phyloP scores from a whole-genome alignment of 345 rosid genomes.

The Salix viminalis region DNA sequence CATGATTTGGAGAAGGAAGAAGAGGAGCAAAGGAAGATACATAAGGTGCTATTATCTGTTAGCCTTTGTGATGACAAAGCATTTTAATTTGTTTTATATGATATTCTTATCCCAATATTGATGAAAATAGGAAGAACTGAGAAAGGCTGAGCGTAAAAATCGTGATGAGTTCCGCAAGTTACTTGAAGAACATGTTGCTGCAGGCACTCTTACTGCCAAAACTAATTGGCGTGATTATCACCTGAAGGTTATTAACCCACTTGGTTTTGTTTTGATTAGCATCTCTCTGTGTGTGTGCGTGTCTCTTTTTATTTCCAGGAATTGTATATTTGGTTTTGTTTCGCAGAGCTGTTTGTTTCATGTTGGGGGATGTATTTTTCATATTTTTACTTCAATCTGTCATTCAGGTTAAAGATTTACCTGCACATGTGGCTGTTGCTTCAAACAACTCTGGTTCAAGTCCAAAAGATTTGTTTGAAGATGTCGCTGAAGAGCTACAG shows the following conservation, averaged over 20 bases:
- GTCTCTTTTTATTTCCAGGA: not conserved
- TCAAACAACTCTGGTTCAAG: slow-evolving; percentile 86
- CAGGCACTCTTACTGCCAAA: slow-evolving; percentile 72
- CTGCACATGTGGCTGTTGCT: slow-evolving; percentile 60
- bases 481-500: slow-evolving; percentile 73
- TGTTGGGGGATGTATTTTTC: slow-evolving; percentile 9
- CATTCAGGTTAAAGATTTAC: slow-evolving; percentile 69
- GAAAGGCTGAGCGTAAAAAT: slow-evolving; percentile 87
- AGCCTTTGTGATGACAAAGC: not conserved
- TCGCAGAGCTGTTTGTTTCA: slow-evolving; percentile 1
- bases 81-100: not conserved
- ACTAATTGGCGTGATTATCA: slow-evolving; percentile 83
- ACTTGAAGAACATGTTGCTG: slow-evolving; percentile 73
- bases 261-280: not conserved
- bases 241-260: slow-evolving; percentile 45
- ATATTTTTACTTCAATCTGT: slow-evolving; percentile 5
- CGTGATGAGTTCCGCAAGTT: slow-evolving; percentile 90
- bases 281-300: not conserved
- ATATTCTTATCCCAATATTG: slow-evolving; percentile 15
- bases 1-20: slow-evolving; percentile 84
- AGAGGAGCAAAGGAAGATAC: slow-evolving; percentile 84
- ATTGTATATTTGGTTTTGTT: slow-evolving; percentile 2
- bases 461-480: slow-evolving; percentile 89
- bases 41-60: slow-evolving; percentile 51
- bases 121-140: slow-evolving; percentile 68